Evolutionary conservation across 495 filamentous ascomycete genomes (phyloP), one percentile per base, ranked within the genome.

Genomic region (Aspergillus sparsus): DNA sequence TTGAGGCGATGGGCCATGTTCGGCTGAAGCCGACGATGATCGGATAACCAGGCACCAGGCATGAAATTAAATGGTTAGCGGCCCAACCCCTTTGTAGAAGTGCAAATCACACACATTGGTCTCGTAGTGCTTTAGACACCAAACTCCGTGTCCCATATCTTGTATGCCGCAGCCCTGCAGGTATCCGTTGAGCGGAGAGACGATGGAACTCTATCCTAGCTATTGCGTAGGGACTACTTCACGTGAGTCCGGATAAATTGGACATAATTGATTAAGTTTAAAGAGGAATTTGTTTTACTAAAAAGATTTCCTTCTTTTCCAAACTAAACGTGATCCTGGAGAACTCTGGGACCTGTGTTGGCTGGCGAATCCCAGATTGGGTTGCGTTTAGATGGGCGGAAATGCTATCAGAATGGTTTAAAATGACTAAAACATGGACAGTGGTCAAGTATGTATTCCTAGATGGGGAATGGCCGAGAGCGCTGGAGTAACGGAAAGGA

Each of bases 321-420:
- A 2, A 15, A 32, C 65, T 61, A 67, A 67, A 63, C 21, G 60
- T n/a, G 21, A 34, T 13, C 1, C 21, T 16, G 4, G 51, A 7
- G 15, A 44, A 18, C n/a, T 55, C n/a, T 47, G 49, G 16, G 35
- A 36, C 36, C 21, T 56, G 53, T 35, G 52, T 33, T 42, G 18
- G 47, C 45, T 11, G 37, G 62, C 62, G 62, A 61, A 58, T 58
- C 58, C 58, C 58, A 62, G 64, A 61, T 53, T 32, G 42, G 34
- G 5, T 27, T 27, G 21, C 21, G 21, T 27, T 27, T 27, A 27
- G 3, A 27, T 27, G 21, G 21, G 21, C 3, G 21, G 21, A 27
- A 27, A 1, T 27, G 21, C 21, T 3, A 27, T 27, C 21, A 1
- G 21, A 27, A 27, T 27, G 21, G 1, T 27, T 27, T 27, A 27